Base-by-base conservation (phyloP, 805 yeast genomes). In the Metschnikowia picachoensis region DNA sequence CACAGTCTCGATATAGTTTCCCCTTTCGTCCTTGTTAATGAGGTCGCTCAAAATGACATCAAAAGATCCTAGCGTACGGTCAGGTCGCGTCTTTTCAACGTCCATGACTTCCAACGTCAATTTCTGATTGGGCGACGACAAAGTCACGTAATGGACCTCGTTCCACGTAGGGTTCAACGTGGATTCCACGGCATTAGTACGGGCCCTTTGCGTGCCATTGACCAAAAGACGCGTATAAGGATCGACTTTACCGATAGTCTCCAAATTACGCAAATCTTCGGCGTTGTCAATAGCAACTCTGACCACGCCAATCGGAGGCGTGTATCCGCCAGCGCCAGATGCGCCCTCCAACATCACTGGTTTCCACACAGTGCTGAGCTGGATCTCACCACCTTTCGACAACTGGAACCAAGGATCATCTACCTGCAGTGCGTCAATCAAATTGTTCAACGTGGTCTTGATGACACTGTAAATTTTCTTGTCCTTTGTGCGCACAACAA, bases 251-350 rank as follows among this genome's bases (percentile, higher is more conserved):
- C 98, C 98, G 49, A 94, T 75, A 45, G 80, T 85, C 65, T 92
- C 97, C 66, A 91, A 75, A 66, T 94, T 92, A 49, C 85, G 78
- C 59, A 94, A 77, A 50, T 81, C 85, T 46, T 76, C 78, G 36
- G 95, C 97, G 50, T 76, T 77, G 54, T 78, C 79, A 49, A 94
- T 65, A 48, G 77, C 73, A 28, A 94, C 73, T 60, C 97, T 82
- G 6, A 91, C 76, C 30, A 86, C 92, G 62, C 99, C 99, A 61
- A 92, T 84, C 41, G 99, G 99, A 47, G 89, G 89, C n/a, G 89
- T 80, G 68, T 90, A 92, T 42, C 92, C 94, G 55, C 83, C 80
- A 17, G 87, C 68, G 50, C 89, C 87, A 34, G 81, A 66, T 14
- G 85, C 85, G 43, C 82, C 80, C 17, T 74, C 65, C 59, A 92